phyloP scores from a whole-genome alignment of 331 rosid genomes.

The Quercus tomentella region DNA sequence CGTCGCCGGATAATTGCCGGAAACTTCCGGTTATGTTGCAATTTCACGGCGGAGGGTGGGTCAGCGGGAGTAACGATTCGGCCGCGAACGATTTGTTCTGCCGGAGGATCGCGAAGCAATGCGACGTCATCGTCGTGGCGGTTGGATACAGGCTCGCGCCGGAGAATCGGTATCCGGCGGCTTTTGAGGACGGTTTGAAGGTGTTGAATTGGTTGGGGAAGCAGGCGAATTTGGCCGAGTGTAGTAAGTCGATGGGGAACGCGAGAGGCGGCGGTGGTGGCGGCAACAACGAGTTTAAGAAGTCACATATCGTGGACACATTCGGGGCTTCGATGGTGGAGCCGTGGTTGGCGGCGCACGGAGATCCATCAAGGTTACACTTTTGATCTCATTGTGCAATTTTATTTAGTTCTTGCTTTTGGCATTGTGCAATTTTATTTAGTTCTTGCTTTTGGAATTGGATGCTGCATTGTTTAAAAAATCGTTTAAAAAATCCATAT shows the following conservation, averaged over 20 bases:
- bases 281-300: slow-evolving; percentile 47
- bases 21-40: slow-evolving; percentile 78
- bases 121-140: slow-evolving; percentile 69
- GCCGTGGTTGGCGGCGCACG: slow-evolving; percentile 97
- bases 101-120: slow-evolving; percentile 69
- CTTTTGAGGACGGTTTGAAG: slow-evolving; percentile 85
- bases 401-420: slow-evolving; percentile 6
- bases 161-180: slow-evolving; percentile 84
- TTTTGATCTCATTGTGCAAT: slow-evolving; percentile 10
- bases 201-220: slow-evolving; percentile 93
- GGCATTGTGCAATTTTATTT: neutral
- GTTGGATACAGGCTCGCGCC: slow-evolving; percentile 91
- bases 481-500: neutral
- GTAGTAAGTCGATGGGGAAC: slow-evolving; percentile 63
- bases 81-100: slow-evolving; percentile 78
- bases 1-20: slow-evolving; percentile 36
- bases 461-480: neutral
- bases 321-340: slow-evolving; percentile 88
- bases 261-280: slow-evolving; percentile 30
- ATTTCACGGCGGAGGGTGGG: slow-evolving; percentile 99
- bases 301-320: slow-evolving; percentile 62
- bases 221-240: slow-evolving; percentile 92
- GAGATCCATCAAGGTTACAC: slow-evolving; percentile 74
- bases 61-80: slow-evolving; percentile 85
- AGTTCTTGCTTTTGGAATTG: slow-evolving; percentile 1